Conservation (phyloP, 139 green algal genomes). For the Chlamydomonas urium region DNA sequence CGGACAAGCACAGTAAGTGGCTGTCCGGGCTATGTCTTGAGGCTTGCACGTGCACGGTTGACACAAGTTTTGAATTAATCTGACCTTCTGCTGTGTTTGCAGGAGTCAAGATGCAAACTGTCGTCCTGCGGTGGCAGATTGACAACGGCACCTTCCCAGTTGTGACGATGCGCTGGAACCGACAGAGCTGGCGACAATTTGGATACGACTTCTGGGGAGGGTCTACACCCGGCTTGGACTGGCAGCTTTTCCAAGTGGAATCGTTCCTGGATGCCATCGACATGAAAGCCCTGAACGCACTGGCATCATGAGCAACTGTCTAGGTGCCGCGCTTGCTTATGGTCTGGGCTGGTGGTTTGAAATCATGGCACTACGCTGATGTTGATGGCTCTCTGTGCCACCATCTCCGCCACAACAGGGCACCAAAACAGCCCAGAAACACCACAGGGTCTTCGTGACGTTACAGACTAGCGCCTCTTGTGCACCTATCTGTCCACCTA, state of each 20-base stretch:
- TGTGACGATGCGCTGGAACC: conserved; percentile 29
- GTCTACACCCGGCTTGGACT: conserved; percentile 29
- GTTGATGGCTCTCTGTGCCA: too few relatives aligned
- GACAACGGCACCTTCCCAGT: conserved; percentile 52
- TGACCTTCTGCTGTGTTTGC: neutral
- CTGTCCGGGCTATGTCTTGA: too few relatives aligned
- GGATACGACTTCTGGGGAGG: conserved; percentile 28
- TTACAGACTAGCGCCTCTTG: too few relatives aligned
- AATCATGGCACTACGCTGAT: too few relatives aligned
- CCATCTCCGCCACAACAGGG: too few relatives aligned
- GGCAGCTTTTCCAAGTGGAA: conserved; percentile 44
- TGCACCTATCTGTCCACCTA: too few relatives aligned
- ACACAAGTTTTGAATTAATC: conserved; percentile 1
- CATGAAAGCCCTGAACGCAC: conserved; percentile 28
- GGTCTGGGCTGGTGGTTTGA: too few relatives aligned
- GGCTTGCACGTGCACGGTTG: neutral
- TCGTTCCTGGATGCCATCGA: conserved; percentile 50
- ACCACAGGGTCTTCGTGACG: too few relatives aligned
- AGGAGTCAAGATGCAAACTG: conserved; percentile 37
- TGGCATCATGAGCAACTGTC: conserved; percentile 19
- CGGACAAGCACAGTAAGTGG: conserved; percentile 40
- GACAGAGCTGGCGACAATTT: conserved; percentile 33
- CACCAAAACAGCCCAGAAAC: too few relatives aligned
- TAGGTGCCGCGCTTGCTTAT: too few relatives aligned
- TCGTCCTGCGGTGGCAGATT: conserved; percentile 47